Percentiles rank a stretch among this genome's conserved stretches.
These are phyloP conservation scores for Malbranchea zuffiana DNA, from an alignment of 2,329 filamentous ascomycete genomes.

Conservation along the genomic window DNA sequence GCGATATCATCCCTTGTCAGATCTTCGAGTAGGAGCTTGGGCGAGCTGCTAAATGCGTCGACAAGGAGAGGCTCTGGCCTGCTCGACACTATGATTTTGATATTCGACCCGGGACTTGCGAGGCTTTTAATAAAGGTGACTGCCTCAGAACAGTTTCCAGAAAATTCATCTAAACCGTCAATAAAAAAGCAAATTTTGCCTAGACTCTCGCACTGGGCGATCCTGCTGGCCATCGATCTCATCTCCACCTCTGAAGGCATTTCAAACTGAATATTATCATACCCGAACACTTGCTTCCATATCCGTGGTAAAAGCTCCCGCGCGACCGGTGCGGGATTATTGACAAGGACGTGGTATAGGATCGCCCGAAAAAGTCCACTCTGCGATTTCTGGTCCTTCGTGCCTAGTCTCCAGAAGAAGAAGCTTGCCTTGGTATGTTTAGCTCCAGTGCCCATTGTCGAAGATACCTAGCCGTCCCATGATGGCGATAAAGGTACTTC, in stretches of 20 bases:
- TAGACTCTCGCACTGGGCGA: slow-evolving; percentile 1
- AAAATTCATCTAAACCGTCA: slow-evolving; percentile 22
- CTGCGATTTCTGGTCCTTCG: slow-evolving; percentile 31
- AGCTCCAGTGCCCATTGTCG: slow-evolving; percentile 25
- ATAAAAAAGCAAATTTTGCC: slow-evolving; percentile 22
- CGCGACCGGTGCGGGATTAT: slow-evolving; percentile 22
- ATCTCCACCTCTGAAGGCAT: slow-evolving; percentile 1
- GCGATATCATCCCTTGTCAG: slow-evolving; percentile 19
- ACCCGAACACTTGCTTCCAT: background rate
- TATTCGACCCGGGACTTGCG: slow-evolving; percentile 7
- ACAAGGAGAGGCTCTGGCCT: slow-evolving; percentile 23
- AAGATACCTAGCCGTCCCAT: slow-evolving; percentile 20
- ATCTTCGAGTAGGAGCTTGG: slow-evolving; percentile 17
- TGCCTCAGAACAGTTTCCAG: slow-evolving; percentile 17
- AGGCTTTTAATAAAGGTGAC: slow-evolving; percentile 13
- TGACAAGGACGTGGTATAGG: slow-evolving; percentile 28
- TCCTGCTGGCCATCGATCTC: slow-evolving; percentile 4
- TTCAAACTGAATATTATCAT: background rate
- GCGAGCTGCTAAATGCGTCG: slow-evolving; percentile 16
- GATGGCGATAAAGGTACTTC: slow-evolving; percentile 30
- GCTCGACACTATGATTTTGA: slow-evolving; percentile 22
- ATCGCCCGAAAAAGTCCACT: slow-evolving; percentile 31
- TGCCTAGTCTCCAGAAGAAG: slow-evolving; percentile 36
- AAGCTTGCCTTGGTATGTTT: slow-evolving; percentile 26
- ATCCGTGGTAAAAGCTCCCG: slow-evolving; percentile 9